A percentile compares a stretch with the other conserved stretches of the same genome.
These are phyloP conservation scores for Hypoxylon sp. DNA, from an alignment of 2,329 filamentous ascomycete genomes.

Conservation along the genomic window DNA sequence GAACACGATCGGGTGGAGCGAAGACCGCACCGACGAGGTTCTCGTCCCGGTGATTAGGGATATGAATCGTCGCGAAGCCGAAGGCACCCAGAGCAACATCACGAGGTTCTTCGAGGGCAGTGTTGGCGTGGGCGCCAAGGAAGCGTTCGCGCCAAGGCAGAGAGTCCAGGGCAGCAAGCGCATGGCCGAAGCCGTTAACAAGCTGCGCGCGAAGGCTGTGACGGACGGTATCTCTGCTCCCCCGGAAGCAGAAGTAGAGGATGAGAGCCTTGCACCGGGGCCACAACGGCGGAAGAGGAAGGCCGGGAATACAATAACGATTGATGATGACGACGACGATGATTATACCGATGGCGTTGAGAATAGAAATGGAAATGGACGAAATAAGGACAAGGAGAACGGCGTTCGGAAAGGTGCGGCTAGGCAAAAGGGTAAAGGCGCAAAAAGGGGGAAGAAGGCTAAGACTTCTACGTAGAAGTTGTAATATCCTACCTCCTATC, in stretches of 20 bases:
- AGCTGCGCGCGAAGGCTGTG: slow-evolving; percentile 70
- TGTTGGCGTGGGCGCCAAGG: slow-evolving; percentile 76
- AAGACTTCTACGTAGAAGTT: slow-evolving; percentile 45
- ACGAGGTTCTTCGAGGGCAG: slow-evolving; percentile 89
- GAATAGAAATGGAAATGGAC: slow-evolving; percentile 30
- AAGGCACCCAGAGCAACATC: slow-evolving; percentile 96
- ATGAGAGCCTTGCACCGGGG: slow-evolving; percentile 34
- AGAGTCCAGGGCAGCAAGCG: slow-evolving; percentile 77
- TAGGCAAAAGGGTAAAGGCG: slow-evolving; percentile 35
- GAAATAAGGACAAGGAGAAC: slow-evolving; percentile 30
- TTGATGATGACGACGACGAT: slow-evolving; percentile 44
- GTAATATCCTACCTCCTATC: neutral
- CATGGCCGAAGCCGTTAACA: slow-evolving; percentile 81
- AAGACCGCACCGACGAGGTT: slow-evolving; percentile 94
- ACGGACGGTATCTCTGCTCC: slow-evolving; percentile 42
- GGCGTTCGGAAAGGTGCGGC: slow-evolving; percentile 32
- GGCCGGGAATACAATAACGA: slow-evolving; percentile 42
- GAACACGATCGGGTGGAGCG: slow-evolving; percentile 91
- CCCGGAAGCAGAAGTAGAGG: slow-evolving; percentile 28
- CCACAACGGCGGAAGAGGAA: slow-evolving; percentile 54
- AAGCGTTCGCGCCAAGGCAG: slow-evolving; percentile 79
- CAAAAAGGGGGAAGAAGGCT: slow-evolving; percentile 49
- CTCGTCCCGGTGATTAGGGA: slow-evolving; percentile 95
- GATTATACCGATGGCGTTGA: slow-evolving; percentile 36
- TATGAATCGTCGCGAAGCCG: slow-evolving; percentile 89